Evolutionary conservation across 148 eudicot species (phyloP), one percentile per base, ranked within the genome.

Genomic region (Hydrangea macrophylla): DNA sequence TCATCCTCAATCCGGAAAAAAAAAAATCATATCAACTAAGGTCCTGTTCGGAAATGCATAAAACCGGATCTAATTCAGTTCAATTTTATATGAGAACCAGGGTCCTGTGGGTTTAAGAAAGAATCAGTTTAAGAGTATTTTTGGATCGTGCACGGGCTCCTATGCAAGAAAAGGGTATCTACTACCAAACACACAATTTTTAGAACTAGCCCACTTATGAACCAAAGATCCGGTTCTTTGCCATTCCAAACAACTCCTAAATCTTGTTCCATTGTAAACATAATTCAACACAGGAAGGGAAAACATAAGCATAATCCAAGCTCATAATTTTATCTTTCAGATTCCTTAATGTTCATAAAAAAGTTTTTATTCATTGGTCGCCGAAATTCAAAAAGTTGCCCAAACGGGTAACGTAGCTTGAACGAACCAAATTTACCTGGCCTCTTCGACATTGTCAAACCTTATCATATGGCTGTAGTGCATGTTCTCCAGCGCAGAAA

Each of bases 391-490:
- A 22, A 7, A 20, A 37, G 33, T 15, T 54, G 18, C 53, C 60
- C 17, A 71, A 36, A 27, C 61, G 55, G 10, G 26, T 25, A 60
- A 65, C 30, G 28, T 27, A 62, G 22, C 6, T 17, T 64, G 6
- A 24, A 56, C 3, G 23, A 57, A 48, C 23, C 22, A 59, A 11
- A 77, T 72, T 60, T 87, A 90, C 99, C 97, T 90, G 65, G 87
- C 96, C 76, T 90, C 90, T 68, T 88, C 97, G 79, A 65, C 76
- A 61, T 90, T 81, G 60, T 88, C 96, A 81, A 90, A 88, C 80
- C 98, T 83, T 73, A 94, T 94, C 92, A 91, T 90, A 67, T 94
- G 73, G 83, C 85, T 82, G 62, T 90, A 94, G 77, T 94, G 99
- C 88, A 94, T 94, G 71, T 94, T 94, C 78, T 94, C 99, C 20